Percentiles rank a stretch among this genome's conserved stretches.
phyloP scores from a whole-genome alignment of 257 asterid species.

The Fraxinus anomala region DNA sequence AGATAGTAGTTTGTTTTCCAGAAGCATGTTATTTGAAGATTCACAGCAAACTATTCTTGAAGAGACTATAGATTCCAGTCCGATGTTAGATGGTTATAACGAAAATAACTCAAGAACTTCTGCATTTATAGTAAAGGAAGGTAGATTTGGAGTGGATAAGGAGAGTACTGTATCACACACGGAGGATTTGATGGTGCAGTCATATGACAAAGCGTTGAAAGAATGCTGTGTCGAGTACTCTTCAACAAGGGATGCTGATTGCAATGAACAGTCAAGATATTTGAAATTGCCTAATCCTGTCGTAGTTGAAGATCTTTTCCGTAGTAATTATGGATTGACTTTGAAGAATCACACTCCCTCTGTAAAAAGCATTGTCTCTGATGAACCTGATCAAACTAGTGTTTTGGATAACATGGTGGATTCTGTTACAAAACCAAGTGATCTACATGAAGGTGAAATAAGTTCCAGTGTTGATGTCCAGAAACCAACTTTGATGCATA shows the following conservation, averaged over 20 bases:
- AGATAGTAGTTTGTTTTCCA: slow-evolving; percentile 26
- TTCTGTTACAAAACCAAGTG: slow-evolving; percentile 29
- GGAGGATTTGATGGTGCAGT: slow-evolving; percentile 29
- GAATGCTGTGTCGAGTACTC: slow-evolving; percentile 25
- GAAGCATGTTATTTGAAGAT: slow-evolving; percentile 31
- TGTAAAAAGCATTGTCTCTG: slow-evolving; percentile 30
- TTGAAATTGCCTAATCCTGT: slow-evolving; percentile 32
- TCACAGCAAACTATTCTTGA: slow-evolving; percentile 29
- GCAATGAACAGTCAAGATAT: slow-evolving; percentile 30
- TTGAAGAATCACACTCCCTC: slow-evolving; percentile 18
- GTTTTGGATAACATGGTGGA: slow-evolving; percentile 29
- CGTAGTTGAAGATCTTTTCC: slow-evolving; percentile 19
- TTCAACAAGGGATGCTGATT: slow-evolving; percentile 7
- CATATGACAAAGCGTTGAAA: slow-evolving; percentile 28
- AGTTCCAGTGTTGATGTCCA: slow-evolving; percentile 30
- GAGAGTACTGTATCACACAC: slow-evolving; percentile 25
- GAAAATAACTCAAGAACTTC: slow-evolving; percentile 26
- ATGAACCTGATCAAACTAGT: slow-evolving; percentile 27
- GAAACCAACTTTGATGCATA: slow-evolving; percentile 36
- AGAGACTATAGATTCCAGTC: slow-evolving; percentile 28
- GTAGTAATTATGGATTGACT: slow-evolving; percentile 22
- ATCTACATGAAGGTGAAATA: slow-evolving; percentile 29
- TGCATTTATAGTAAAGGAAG: slow-evolving; percentile 25
- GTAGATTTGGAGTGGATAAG: slow-evolving; percentile 27
- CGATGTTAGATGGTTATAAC: slow-evolving; percentile 29